Base-by-base conservation (phyloP, 164 flowering plant genomes). In the Stephania japonica region DNA sequence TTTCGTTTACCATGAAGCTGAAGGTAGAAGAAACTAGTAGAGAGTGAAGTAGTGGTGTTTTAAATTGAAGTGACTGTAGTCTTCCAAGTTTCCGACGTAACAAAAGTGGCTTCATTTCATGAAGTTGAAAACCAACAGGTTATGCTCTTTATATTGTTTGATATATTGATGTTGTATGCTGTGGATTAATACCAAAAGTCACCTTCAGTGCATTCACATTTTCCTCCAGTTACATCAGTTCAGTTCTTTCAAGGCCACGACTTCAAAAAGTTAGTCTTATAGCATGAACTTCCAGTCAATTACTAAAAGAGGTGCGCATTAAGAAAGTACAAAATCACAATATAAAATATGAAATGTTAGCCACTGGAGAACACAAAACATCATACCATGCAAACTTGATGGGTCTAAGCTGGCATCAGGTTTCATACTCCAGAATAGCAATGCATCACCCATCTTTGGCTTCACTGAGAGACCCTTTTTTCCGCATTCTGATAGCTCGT, bases 401-500 rank as follows among this genome's bases (percentile, higher is more conserved):
- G 97, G 91, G 81, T 96, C 98, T 69, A 90, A 73, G 23, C 90
- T 81, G 8, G 94, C 91, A 85, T 96, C 98, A 59, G 98, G 97
- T 68, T 82, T 87, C 94, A 87, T 90, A 83, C 97, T 90, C 99
- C 99, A 93, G 83, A 96, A 96, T 65, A 96, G 92, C 77, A 96
- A 83, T 64, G 97, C 98, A 83, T 93, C 90, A 13, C 99, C 97
- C 95, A 82, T 91, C 80, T 81, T 90, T 38, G 95, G 97, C 79
- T 88, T 96, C 65, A 96, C 87, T 38, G 98, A 84, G 18, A 92
- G 85, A 25, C 97, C 98, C 75, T 74, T 78, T 75, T 85, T 89
- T 32, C 81, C 98, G 82, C 98, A 93, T 76, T 90, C 92, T 59
- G 98, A 93, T 78, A 88, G 80, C 67, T 93, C 93, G 76, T 93